These are phyloP conservation scores for Plasmodium vinckei DNA, from an alignment of 169 alveolate genomes.

Conservation along the genomic window DNA sequence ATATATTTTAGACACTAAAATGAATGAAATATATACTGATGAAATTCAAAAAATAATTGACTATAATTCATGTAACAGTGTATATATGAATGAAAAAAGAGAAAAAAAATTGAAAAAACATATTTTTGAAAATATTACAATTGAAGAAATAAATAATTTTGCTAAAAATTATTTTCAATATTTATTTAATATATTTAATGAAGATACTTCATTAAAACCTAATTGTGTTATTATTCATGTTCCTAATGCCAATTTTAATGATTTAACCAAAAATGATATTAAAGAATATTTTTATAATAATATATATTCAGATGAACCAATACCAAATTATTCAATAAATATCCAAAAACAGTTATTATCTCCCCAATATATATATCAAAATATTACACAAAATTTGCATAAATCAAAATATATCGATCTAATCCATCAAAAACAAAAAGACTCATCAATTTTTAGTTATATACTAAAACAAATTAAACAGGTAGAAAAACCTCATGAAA, in stretches of 20 bases:
- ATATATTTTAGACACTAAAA: slow-evolving; percentile 44
- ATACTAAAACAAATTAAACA: slow-evolving; percentile 20
- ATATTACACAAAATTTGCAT: slow-evolving; percentile 26
- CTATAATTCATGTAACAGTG: slow-evolving; percentile 49
- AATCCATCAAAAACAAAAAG: neutral
- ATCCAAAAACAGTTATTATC: slow-evolving; percentile 50
- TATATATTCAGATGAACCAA: slow-evolving; percentile 25
- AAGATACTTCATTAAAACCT: slow-evolving; percentile 43
- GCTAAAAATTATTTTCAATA: slow-evolving; percentile 67
- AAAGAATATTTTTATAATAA: slow-evolving; percentile 45
- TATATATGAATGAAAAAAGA: slow-evolving; percentile 61
- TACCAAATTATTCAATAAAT: slow-evolving; percentile 50
- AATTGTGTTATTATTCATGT: slow-evolving; percentile 67
- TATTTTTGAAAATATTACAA: slow-evolving; percentile 40
- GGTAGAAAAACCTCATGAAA: slow-evolving; percentile 4
- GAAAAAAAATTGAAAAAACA: slow-evolving; percentile 60
- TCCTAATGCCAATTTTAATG: slow-evolving; percentile 6
- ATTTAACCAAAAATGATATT: slow-evolving; percentile 14
- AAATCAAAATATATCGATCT: slow-evolving; percentile 17
- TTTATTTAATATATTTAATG: slow-evolving; percentile 62
- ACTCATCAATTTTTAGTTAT: slow-evolving; percentile 2
- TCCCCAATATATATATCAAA: slow-evolving; percentile 33
- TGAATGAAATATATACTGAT: slow-evolving; percentile 67
- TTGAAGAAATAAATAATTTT: slow-evolving; percentile 50
- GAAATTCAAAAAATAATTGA: slow-evolving; percentile 74